Percentiles rank a stretch among this genome's conserved stretches.
phyloP scores from a whole-genome alignment of 164 flowering plant genomes.

The Stephania cephalantha region DNA sequence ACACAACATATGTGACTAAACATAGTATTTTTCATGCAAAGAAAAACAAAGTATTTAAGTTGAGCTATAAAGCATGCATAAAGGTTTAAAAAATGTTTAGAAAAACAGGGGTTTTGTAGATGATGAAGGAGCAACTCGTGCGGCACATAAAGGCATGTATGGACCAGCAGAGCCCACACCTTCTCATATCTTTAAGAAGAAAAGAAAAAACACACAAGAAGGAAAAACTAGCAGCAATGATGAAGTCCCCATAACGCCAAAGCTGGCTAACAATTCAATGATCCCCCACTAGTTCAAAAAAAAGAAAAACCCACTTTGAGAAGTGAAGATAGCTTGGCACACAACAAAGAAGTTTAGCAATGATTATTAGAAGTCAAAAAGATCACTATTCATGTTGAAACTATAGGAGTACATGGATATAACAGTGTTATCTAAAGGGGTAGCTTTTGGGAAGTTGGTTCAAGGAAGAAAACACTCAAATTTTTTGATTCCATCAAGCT shows the following conservation, averaged over 20 bases:
- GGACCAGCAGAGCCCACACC: neutral
- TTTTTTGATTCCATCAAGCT: no score
- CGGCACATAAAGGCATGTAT: neutral
- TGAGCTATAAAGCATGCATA: no score
- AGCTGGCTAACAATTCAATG: neutral
- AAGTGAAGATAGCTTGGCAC: neutral
- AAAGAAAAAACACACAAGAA: neutral
- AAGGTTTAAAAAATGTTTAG: no score
- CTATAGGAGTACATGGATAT: neutral
- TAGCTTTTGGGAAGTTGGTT: no score
- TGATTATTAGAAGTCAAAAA: neutral
- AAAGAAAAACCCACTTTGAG: neutral
- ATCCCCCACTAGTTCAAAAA: neutral
- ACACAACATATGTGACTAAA: neutral
- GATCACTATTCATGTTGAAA: neutral
- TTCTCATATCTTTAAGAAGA: no score
- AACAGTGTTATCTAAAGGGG: neutral
- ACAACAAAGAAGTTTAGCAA: neutral
- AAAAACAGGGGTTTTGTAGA: no score
- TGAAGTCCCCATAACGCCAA: neutral
- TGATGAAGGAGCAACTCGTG: no score
- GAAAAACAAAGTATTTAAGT: no score
- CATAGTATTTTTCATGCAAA: no score
- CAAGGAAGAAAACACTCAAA: no score
- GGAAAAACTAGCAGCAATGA: neutral